Base-by-base conservation (phyloP, 2,329 filamentous ascomycete species). In the Annulohypoxylon truncatum region DNA sequence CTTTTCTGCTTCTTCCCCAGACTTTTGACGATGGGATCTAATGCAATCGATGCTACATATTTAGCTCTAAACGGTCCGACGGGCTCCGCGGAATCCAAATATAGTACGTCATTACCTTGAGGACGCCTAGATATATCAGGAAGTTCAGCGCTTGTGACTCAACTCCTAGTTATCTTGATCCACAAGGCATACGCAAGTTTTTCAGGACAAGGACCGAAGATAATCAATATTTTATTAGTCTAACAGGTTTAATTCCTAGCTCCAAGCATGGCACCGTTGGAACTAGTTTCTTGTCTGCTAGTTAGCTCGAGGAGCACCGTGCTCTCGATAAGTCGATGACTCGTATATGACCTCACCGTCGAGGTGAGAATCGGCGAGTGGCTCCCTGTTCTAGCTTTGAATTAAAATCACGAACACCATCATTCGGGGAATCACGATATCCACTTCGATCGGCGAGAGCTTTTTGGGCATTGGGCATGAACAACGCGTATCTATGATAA, bases 401-500 rank as follows among this genome's bases (percentile, higher is more conserved):
- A 42, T 24, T 13, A 29, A 35, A 31, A 50, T 24, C 33, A 40
- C 18, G 3, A 22, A 13, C 10, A 40, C 15, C 29, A 18, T 29
- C 4, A 7, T 13, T 28, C 8, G 26, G 13, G n/a, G 31, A 48
- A 38, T 22, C 20, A 22, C 29, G 24, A 22, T 22, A 12, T n/a
- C 50, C 8, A 52, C 12, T 46, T 46, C 20, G 13, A 20, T 51
- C 40, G 42, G 54, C 15, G 55, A 40, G 35, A 15, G 58, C 29
- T 61, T 35, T 57, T 48, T 18, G 42, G 28, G 22, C 52, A 58
- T 64, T 33, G 20, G 46, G 50, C 40, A 48, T 28, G 20, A 52
- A 26, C 18, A 56, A 50, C 22, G 44, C 48, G 33, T 63, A 59
- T 67, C 65, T 64, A 64, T 64, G 28, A 28, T 47, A 54, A 64